These are phyloP conservation scores for Wickerhamomyces rabaulensis DNA, from an alignment of 805 yeast genomes.

Conservation along the genomic window DNA sequence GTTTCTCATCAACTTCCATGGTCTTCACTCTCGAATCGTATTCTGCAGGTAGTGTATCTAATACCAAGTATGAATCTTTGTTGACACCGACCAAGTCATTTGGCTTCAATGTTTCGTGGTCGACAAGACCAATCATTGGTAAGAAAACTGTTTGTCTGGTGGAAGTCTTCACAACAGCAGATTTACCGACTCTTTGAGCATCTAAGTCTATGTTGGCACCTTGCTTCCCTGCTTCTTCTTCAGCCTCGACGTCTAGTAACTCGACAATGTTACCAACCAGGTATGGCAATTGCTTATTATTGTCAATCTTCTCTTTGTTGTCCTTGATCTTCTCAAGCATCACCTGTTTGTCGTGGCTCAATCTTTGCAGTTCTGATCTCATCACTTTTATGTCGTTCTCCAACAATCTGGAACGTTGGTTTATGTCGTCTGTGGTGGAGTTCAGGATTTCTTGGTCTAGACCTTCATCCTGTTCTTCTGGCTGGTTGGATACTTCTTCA, in stretches of 20 bases:
- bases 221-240: constrained; percentile 73
- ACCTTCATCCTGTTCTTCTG: constrained; percentile 36
- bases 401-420: constrained; percentile 78
- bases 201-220: constrained; percentile 95
- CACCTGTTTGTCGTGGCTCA: constrained; percentile 86
- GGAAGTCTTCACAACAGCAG: constrained; percentile 97
- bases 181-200: constrained; percentile 85
- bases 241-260: constrained; percentile 80
- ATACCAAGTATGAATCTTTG: constrained; percentile 88
- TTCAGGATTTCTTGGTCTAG: constrained; percentile 78
- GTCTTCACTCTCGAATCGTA: constrained; percentile 97
- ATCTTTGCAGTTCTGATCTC: constrained; percentile 85
- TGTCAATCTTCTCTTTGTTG: constrained; percentile 91
- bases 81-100: constrained; percentile 97
- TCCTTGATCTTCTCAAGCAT: constrained; percentile 94
- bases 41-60: constrained; percentile 95
- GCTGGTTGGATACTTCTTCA: constrained; percentile 66
- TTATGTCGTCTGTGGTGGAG: constrained; percentile 76
- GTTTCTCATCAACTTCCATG: constrained; percentile 99
- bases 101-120: constrained; percentile 88
- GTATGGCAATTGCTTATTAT: constrained; percentile 93
- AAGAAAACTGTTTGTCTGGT: constrained; percentile 96
- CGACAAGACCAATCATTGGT: constrained; percentile 94
- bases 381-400: constrained; percentile 95
- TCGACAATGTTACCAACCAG: constrained; percentile 96